Base-by-base conservation (phyloP, 331 rosid species). In the Rhamnella rubrinervis region DNA sequence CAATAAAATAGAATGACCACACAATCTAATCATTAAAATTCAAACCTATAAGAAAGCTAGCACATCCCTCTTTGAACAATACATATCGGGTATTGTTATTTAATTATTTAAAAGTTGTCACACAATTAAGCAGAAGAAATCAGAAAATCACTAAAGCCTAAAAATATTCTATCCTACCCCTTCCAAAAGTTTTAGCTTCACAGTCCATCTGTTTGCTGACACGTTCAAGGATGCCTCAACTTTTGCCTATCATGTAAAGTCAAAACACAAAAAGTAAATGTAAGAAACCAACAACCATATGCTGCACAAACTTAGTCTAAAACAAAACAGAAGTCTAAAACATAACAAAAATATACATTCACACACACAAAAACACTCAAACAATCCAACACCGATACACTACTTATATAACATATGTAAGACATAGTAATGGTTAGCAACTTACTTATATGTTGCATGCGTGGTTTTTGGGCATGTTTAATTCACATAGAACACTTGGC, bases 111-210 rank as follows among this genome's bases (percentile, higher is more conserved):
- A 40, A n/a, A 61, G 31, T 62, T 51, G 12, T 37, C 16, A 65
- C 20, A 25, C 59, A 26, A 26, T 26, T 26, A 25, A 65, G 25
- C 13, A 72, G 31, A 26, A 23, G 7, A 63, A 72, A 70, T 15
- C 66, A 77, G 18, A 66, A 19, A 59, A 56, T 77, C 31, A 61
- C 55, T n/a, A 16, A 58, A 19, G 15, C 58, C 58, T n/a, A 21
- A 44, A 57, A 16, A 46, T 62, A 12, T 51, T 21, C 31, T 63
- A 39, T 84, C 84, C 82, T 75, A 85, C 88, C 87, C 71, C 70
- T 72, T 69, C 88, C 92, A 66, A 84, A 81, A 31, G 58, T 68
- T 39, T 60, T 84, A 68, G 66, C 77, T 59, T 78, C 86, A 77
- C 52, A 61, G 80, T 79, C 84, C 91, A 77, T 83, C 73, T 73